Evolutionary conservation across 768 basidiomycete species (phyloP), one percentile per base, ranked within the genome.

Genomic region (Rhodosporidiobolus odoratus): DNA sequence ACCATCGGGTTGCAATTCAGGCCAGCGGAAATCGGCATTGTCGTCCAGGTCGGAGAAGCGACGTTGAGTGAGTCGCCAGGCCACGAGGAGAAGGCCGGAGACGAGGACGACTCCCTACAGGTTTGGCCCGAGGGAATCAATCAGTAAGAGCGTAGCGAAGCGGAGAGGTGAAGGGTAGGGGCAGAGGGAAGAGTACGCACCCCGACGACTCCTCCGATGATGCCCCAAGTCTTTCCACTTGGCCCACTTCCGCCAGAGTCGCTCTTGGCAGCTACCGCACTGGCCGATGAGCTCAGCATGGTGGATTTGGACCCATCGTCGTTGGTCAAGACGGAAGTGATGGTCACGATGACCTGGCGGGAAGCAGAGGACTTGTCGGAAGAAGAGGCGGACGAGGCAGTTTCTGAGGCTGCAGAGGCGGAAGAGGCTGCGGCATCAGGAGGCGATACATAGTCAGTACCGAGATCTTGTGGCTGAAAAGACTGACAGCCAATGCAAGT

Each of bases 141-240:
- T n/a, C n/a, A n/a, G n/a, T n/a, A n/a, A n/a, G 16, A 19, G 10
- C 27, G 4, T 8, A 40, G 25, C 35, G 4, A 6, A 5, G 43
- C 21, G 21, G 21, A 8, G 48, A 50, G 21, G 48, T 12, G 21
- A 50, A 8, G 48, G 23, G 21, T 50, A 50, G 48, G 48, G 35
- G 16, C n/a, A 23, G 38, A 8, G 38, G 15, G 21, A 27, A 32
- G 52, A 27, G 16, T 6, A 56, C 62, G 38, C 62, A 64, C 62
- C 5, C 52, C 52, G 21, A 53, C 52, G 19, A 53, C 52, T n/a
- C 52, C 52, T 17, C 70, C 70, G 37, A 71, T 66, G 61, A 71
- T 66, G 1, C 70, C 70, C 70, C 70, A 71, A 6, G 70, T 71
- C 56, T 71, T 71, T 23, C 70, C 70, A 5, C 48, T 61, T 10